Base-by-base conservation (phyloP, 2,329 filamentous ascomycete genomes). In the Chaetomiaceae sp. region DNA sequence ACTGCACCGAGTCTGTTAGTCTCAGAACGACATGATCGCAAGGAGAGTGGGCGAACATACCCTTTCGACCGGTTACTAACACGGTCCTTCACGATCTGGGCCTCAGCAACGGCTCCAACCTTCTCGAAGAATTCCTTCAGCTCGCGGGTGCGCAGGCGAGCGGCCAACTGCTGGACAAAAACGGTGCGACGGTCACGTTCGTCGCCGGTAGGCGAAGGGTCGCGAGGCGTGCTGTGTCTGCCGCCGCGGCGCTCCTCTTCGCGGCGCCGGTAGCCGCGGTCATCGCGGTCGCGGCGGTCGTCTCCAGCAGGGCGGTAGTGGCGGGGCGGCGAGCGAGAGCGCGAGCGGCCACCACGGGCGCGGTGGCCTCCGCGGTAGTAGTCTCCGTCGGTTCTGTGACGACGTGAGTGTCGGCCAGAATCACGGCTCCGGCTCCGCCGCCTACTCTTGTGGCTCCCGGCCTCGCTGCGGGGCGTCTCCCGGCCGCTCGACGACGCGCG, bases 51-150 rank as follows among this genome's bases (percentile, higher is more conserved):
- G 29, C 18, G 36, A 20, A 63, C 85, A 63, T 75, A 95, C 91
- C 93, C 93, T 76, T 98, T 98, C 53, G 90, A 96, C 69, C 93
- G 87, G 59, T 89, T 88, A 70, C 89, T 96, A 53, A 98, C 90
- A 53, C 93, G 81, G 61, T 98, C 93, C 69, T 97, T 97, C 43
- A 98, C 93, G 61, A 98, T 98, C 72, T 97, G 93, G 41, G 93
- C 93, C 66, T 97, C 93, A 60, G 93, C 94, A 45, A 98, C 93
- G 32, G 87, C 83, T 53, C 93, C 93, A 59, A 93, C 86, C 68
- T 91, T 90, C 66, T 95, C 88, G 62, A 98, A 98, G 67, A 98
- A 98, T 52, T 83, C 79, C 66, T 94, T 91, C 54, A 98, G 76
- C 67, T 97, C 89, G 62, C 88, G 89, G 46, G 88, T 95, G 58